Evolutionary conservation across 1,284 basidiomycete species (phyloP).

Genomic region (Leccinum fuscescens): DNA sequence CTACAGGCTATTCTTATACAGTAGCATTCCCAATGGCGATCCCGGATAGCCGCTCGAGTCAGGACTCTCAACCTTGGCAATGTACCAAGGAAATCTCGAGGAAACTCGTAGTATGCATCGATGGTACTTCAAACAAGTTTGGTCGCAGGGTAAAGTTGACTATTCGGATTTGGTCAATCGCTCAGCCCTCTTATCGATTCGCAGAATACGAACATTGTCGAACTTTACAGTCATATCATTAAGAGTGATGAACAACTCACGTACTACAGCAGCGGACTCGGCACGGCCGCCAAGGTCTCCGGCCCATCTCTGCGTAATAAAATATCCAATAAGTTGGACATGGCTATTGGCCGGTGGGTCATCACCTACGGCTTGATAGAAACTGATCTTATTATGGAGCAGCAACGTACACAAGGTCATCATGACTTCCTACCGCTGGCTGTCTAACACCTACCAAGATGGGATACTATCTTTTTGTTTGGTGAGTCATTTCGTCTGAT

Average conservation of each 20-base stretch:
- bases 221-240: constrained; percentile 34
- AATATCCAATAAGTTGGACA: constrained; percentile 25
- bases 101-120: constrained; percentile 38
- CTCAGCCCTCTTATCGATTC: not conserved
- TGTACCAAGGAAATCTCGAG: constrained; percentile 17
- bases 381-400: not conserved
- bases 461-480: constrained; percentile 37
- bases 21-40: not conserved
- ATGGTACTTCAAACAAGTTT: constrained; percentile 39
- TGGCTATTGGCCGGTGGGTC: constrained; percentile 32
- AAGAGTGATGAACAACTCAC: constrained; percentile 33
- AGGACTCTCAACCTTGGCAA: not conserved
- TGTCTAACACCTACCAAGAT: constrained; percentile 33
- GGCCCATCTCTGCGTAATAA: constrained; percentile 9
- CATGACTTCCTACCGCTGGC: constrained; percentile 38
- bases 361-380: not conserved
- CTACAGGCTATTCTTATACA: too few species aligned
- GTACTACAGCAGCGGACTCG: constrained; percentile 40
- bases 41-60: not conserved
- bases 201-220: constrained; percentile 39
- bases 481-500: constrained; percentile 20
- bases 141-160: constrained; percentile 25
- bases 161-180: not conserved
- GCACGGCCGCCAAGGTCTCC: constrained; percentile 27
- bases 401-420: constrained; percentile 36